Evolutionary conservation across 1,284 basidiomycete species (phyloP).

Genomic region (Rhodotorula sp.): DNA sequence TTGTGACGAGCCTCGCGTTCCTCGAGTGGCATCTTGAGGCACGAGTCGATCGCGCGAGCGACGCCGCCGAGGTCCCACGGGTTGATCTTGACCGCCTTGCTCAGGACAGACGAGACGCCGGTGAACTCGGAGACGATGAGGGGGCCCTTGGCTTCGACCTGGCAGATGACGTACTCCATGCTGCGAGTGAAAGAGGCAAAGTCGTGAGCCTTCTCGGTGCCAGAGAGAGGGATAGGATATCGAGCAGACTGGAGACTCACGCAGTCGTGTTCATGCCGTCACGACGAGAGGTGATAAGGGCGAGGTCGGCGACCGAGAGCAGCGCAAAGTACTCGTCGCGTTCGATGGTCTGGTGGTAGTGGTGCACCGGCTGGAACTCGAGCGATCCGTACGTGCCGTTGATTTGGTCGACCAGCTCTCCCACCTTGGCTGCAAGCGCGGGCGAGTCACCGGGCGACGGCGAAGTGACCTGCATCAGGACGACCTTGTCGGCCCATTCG

Average conservation of each 20-base stretch:
- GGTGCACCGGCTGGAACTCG: slow-evolving; percentile 98
- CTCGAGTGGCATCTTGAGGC: slow-evolving; percentile 71
- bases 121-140: slow-evolving; percentile 96
- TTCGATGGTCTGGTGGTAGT: slow-evolving; percentile 97
- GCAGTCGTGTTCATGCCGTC: slow-evolving; percentile 98
- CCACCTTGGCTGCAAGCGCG: slow-evolving; percentile 88
- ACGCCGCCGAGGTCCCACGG: slow-evolving; percentile 89
- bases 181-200: slow-evolving; percentile 49
- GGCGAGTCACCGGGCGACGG: slow-evolving; percentile 92
- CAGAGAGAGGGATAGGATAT: no score
- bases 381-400: slow-evolving; percentile 94
- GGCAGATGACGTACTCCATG: slow-evolving; percentile 95
- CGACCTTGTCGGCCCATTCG: slow-evolving; percentile 86
- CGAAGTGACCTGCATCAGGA: slow-evolving; percentile 77
- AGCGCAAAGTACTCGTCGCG: slow-evolving; percentile 86
- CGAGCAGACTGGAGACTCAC: not conserved
- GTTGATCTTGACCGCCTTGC: slow-evolving; percentile 75
- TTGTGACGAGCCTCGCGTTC: slow-evolving; percentile 78
- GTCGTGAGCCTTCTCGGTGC: not conserved
- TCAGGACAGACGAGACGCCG: slow-evolving; percentile 87
- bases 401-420: slow-evolving; percentile 92
- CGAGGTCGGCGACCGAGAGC: slow-evolving; percentile 90
- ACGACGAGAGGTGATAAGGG: slow-evolving; percentile 89
- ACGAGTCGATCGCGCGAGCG: slow-evolving; percentile 88
- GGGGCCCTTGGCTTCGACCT: slow-evolving; percentile 75